Conservation (phyloP, 2,329 filamentous ascomycete genomes). For the Microdochium nivale region DNA sequence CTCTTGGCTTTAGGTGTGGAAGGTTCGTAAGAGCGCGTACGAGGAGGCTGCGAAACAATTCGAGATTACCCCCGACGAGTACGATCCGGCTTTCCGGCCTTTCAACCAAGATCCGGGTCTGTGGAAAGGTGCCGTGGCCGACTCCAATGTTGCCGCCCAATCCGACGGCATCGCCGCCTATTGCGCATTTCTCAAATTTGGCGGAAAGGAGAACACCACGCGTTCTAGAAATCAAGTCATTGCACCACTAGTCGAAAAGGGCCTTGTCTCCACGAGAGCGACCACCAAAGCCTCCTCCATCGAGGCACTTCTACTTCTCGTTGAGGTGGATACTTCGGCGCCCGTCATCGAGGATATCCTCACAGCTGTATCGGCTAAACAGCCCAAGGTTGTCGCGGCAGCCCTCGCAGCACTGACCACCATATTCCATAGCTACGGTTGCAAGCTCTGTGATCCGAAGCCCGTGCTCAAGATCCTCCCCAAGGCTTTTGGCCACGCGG, state of each 20-base stretch:
- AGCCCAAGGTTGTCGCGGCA: conserved; percentile 77
- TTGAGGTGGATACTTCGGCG: conserved; percentile 79
- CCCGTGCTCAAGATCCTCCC: conserved; percentile 80
- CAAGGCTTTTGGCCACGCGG: conserved; percentile 88
- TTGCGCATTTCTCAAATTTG: conserved; percentile 88
- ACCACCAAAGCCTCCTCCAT: conserved; percentile 80
- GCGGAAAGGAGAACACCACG: conserved; percentile 68
- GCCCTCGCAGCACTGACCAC: conserved; percentile 55
- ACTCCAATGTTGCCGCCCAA: conserved; percentile 95
- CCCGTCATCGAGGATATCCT: conserved; percentile 88
- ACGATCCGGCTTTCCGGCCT: conserved; percentile 75
- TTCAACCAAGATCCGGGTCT: conserved; percentile 78
- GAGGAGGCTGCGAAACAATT: conserved; percentile 88
- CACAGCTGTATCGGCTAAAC: conserved; percentile 75
- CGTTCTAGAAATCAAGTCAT: conserved; percentile 72
- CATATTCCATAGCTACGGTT: conserved; percentile 90
- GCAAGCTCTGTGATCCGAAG: conserved; percentile 90
- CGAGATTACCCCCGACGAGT: conserved; percentile 74
- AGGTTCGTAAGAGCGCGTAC: conserved; percentile 90
- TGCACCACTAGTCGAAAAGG: conserved; percentile 80
- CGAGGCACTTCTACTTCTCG: conserved; percentile 78
- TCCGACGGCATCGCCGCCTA: conserved; percentile 83
- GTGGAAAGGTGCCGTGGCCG: conserved; percentile 87
- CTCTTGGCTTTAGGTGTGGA: conserved; percentile 61
- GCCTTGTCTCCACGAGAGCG: conserved; percentile 76